Percentiles rank a stretch among this genome's conserved stretches.
Conservation (phyloP, 2,329 filamentous ascomycete species). For the Cryphonectria parasitica region DNA sequence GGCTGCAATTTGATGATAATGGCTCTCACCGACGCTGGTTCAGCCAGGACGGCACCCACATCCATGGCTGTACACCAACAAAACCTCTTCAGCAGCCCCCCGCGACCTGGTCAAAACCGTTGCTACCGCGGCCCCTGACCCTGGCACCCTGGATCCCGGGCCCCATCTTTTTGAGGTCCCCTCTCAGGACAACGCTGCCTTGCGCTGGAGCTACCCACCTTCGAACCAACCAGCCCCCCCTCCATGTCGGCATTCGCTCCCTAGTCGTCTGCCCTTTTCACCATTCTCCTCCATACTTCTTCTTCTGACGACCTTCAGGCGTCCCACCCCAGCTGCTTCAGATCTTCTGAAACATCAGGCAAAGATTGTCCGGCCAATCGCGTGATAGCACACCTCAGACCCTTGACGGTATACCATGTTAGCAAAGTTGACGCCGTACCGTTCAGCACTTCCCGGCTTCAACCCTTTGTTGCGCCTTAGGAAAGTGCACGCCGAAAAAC, state of each 20-base stretch:
- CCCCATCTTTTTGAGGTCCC: background rate
- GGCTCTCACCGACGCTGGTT: background rate
- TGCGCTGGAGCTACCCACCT: slow-evolving; percentile 10
- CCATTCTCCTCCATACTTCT: background rate
- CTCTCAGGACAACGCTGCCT: slow-evolving; percentile 11
- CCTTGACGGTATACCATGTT: slow-evolving; percentile 20
- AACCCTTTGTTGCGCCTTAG: background rate
- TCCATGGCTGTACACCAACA: slow-evolving; percentile 5
- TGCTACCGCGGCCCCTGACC: slow-evolving; percentile 1
- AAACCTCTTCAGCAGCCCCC: slow-evolving; percentile 9
- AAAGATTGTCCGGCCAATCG: slow-evolving; percentile 20
- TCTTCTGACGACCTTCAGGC: background rate
- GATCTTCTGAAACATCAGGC: slow-evolving; percentile 30
- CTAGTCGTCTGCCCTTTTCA: slow-evolving; percentile 1
- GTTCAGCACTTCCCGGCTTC: slow-evolving; percentile 1
- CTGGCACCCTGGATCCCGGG: background rate
- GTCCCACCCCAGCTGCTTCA: slow-evolving; percentile 24
- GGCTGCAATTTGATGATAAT: background rate
- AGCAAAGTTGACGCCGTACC: slow-evolving; percentile 12
- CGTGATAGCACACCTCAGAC: slow-evolving; percentile 6
- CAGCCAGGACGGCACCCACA: background rate
- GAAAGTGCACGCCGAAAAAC: background rate
- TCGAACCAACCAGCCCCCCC: background rate
- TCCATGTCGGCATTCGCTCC: background rate
- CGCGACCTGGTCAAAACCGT: background rate